Conservation (phyloP, 352 stramenopile species). For the Phytophthora melonis region DNA sequence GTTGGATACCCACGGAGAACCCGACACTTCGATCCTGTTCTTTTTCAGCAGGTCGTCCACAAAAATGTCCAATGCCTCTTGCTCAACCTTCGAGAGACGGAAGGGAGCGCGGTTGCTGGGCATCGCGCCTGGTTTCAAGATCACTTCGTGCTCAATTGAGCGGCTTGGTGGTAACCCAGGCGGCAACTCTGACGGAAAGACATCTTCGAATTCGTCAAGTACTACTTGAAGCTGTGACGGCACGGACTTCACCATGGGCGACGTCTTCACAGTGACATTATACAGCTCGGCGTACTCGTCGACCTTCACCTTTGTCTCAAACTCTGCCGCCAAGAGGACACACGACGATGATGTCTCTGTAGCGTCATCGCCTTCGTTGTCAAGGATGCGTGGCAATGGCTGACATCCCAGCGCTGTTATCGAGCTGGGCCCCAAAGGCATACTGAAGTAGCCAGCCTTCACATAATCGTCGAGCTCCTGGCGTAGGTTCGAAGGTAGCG, state of each 20-base stretch:
- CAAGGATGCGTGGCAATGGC: too few relatives aligned
- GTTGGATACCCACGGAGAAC: too few relatives aligned
- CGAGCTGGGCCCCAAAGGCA: too few relatives aligned
- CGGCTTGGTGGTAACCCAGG: not conserved
- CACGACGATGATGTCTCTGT: too few relatives aligned
- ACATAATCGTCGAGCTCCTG: too few relatives aligned
- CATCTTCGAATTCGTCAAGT: not conserved
- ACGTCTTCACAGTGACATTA: too few relatives aligned
- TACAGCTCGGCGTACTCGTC: too few relatives aligned
- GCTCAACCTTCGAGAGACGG: not conserved
- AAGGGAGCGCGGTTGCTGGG: constrained; percentile 1
- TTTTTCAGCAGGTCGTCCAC: not conserved
- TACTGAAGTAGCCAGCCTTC: too few relatives aligned
- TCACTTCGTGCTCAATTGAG: constrained; percentile 1
- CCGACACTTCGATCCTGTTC: not conserved
- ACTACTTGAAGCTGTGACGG: not conserved
- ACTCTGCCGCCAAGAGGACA: too few relatives aligned
- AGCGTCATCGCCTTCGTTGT: too few relatives aligned
- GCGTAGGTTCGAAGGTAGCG: not conserved
- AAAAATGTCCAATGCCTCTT: not conserved
- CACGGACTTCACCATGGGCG: not conserved
- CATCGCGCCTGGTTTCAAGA: not conserved
- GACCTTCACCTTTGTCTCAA: too few relatives aligned
- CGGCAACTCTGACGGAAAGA: not conserved
- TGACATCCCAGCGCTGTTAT: too few relatives aligned